Conservation (phyloP, 352 stramenopile genomes). For the Phytophthora uliginosa region DNA sequence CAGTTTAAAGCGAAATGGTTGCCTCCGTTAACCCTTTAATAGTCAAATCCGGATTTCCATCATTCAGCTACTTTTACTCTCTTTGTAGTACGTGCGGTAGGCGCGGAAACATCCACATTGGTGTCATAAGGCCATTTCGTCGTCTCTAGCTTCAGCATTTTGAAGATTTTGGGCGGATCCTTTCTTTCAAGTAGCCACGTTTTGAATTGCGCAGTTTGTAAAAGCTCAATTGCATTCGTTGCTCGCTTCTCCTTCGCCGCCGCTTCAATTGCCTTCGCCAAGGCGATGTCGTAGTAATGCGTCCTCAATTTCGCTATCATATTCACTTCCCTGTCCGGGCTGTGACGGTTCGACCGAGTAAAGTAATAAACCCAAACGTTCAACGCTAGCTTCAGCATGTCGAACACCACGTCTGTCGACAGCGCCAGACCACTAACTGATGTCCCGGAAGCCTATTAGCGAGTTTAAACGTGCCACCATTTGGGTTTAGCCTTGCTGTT, state of each 20-base stretch:
- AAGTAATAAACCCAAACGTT: constrained; percentile 7
- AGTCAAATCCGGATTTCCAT: no score
- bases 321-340: not conserved
- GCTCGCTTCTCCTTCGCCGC: constrained; percentile 6
- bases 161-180: not conserved
- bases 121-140: not conserved
- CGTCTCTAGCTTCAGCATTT: not conserved
- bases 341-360: not conserved
- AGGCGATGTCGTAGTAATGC: not conserved
- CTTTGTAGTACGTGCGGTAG: not conserved
- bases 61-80: not conserved
- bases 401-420: not conserved
- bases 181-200: not conserved
- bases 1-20: no score
- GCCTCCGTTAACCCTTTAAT: no score
- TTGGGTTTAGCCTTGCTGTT: not conserved
- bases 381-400: not conserved
- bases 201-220: not conserved
- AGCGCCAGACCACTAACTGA: not conserved
- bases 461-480: not conserved
- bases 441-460: not conserved
- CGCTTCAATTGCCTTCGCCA: constrained; percentile 10
- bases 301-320: not conserved
- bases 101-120: not conserved
- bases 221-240: not conserved